A percentile compares a stretch with the other conserved stretches of the same genome.
phyloP scores from a whole-genome alignment of 192 early-diverging fungal genomes.

The Powellomyces hirtus region DNA sequence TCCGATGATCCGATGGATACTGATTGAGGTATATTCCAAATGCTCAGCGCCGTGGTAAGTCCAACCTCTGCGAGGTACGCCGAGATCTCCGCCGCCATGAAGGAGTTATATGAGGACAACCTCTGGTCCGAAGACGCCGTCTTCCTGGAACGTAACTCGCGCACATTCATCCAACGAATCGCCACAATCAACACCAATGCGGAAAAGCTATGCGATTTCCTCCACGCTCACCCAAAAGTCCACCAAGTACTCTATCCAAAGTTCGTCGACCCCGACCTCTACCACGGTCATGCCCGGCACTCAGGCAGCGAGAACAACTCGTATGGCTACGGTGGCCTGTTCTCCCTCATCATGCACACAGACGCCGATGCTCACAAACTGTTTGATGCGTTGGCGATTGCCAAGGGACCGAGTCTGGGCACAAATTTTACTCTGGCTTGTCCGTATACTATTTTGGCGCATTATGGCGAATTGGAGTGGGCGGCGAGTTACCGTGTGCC shows the following conservation, averaged over 20 bases:
- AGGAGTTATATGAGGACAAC: slow-evolving; percentile 71
- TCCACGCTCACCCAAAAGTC: slow-evolving; percentile 71
- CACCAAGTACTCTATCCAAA: slow-evolving; percentile 81
- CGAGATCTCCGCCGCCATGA: slow-evolving; percentile 55
- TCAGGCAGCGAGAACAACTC: neutral
- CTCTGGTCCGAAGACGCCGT: slow-evolving; percentile 93
- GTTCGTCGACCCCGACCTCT: slow-evolving; percentile 66
- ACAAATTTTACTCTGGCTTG: slow-evolving; percentile 95
- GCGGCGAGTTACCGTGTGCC: slow-evolving; percentile 77
- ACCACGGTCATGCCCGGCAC: slow-evolving; percentile 53
- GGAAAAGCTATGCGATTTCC: slow-evolving; percentile 70
- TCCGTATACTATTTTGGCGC: slow-evolving; percentile 94
- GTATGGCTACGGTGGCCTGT: slow-evolving; percentile 81
- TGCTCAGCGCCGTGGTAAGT: slow-evolving; percentile 55
- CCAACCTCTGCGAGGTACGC: slow-evolving; percentile 23
- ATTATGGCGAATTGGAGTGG: slow-evolving; percentile 94
- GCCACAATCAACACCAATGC: slow-evolving; percentile 75
- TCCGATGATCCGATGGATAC: too few relatives aligned
- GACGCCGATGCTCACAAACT: slow-evolving; percentile 59
- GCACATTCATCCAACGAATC: slow-evolving; percentile 77
- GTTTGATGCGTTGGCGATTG: slow-evolving; percentile 76
- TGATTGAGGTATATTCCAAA: neutral
- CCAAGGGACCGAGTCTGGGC: slow-evolving; percentile 93
- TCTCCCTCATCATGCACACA: slow-evolving; percentile 74
- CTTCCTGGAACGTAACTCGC: slow-evolving; percentile 92